Percentiles rank a stretch among this genome's conserved stretches.
These are phyloP conservation scores for Parathielavia appendiculata DNA, from an alignment of 495 filamentous ascomycete genomes.

Conservation along the genomic window DNA sequence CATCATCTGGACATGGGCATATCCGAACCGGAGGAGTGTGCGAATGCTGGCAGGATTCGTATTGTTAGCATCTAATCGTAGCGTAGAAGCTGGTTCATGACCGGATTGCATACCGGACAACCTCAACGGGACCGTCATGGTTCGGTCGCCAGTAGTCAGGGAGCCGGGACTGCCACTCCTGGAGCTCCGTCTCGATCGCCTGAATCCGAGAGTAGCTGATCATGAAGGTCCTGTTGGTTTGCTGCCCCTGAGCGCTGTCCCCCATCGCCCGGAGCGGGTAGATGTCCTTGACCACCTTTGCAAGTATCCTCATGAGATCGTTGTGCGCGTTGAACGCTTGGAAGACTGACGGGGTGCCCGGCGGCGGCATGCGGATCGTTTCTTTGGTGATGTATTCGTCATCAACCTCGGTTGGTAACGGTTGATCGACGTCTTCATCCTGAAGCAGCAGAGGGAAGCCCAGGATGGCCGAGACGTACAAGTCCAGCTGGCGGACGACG, in stretches of 20 bases:
- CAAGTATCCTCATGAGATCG: slow-evolving; percentile 65
- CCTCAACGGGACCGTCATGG: slow-evolving; percentile 63
- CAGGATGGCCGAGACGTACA: slow-evolving; percentile 82
- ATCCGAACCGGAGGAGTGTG: slow-evolving; percentile 80
- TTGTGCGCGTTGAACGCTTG: slow-evolving; percentile 83
- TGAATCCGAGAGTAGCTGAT: slow-evolving; percentile 84
- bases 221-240: slow-evolving; percentile 55
- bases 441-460: slow-evolving; percentile 80
- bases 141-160: slow-evolving; percentile 70
- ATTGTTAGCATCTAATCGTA: slow-evolving; percentile 3
- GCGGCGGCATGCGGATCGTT: slow-evolving; percentile 66
- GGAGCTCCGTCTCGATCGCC: slow-evolving; percentile 84
- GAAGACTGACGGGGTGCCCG: slow-evolving; percentile 69
- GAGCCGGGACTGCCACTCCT: slow-evolving; percentile 75
- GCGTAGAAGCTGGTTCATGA: neutral
- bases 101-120: slow-evolving; percentile 59
- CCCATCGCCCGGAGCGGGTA: slow-evolving; percentile 78
- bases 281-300: slow-evolving; percentile 81
- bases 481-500: slow-evolving; percentile 88
- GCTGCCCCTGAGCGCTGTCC: slow-evolving; percentile 46
- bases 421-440: slow-evolving; percentile 89
- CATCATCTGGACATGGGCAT: slow-evolving; percentile 89
- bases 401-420: slow-evolving; percentile 77
- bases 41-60: slow-evolving; percentile 55
- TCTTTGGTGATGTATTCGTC: slow-evolving; percentile 84